Evolutionary conservation across 2,329 filamentous ascomycete genomes (phyloP).

Genomic region (Colletotrichum sp.): DNA sequence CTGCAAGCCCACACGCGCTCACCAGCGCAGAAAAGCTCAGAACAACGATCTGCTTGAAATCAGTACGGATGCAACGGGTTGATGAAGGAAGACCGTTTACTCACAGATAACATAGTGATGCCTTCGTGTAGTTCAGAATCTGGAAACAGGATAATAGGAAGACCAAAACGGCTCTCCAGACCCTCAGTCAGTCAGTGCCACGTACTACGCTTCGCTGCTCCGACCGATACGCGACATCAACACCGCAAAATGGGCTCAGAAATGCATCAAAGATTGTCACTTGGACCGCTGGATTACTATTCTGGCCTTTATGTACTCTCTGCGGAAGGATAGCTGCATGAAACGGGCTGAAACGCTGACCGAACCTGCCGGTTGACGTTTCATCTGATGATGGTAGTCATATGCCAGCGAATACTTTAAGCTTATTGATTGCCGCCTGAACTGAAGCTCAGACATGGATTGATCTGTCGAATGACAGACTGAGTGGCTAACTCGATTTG

Average conservation of each 20-base stretch:
- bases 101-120: not conserved
- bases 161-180: not conserved
- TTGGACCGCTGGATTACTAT: not conserved
- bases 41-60: not conserved
- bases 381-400: not conserved
- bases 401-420: not conserved
- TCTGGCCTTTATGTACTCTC: not conserved
- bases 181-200: not conserved
- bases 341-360: conserved; percentile 13
- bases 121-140: not conserved
- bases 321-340: not conserved
- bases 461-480: not conserved
- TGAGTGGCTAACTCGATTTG: not conserved
- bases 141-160: not conserved
- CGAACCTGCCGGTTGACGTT: not conserved
- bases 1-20: conserved; percentile 4
- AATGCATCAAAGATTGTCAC: fast-evolving
- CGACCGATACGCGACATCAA: not conserved
- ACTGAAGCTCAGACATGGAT: not conserved
- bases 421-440: not conserved
- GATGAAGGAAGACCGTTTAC: not conserved
- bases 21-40: not conserved
- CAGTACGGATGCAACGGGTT: not conserved
- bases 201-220: not conserved
- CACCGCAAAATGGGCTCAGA: not conserved